phyloP scores from a whole-genome alignment of 208 protist species.

The Naegleria lovaniensis region DNA sequence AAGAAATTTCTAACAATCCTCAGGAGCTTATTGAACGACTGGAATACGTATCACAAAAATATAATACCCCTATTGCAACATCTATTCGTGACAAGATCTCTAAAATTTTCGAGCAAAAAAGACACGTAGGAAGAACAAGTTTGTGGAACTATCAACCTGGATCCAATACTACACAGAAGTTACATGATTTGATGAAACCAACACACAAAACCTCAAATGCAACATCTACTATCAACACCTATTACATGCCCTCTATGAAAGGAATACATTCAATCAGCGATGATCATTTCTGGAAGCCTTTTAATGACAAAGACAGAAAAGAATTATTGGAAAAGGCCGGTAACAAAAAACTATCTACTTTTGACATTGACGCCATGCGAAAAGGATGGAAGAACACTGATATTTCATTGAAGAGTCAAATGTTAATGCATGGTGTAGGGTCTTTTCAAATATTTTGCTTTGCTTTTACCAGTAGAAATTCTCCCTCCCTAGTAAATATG shows the following conservation, averaged over 20 bases:
- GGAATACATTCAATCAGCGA: background rate
- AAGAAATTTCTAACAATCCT: no score
- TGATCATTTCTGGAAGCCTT: background rate
- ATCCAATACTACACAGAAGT: background rate
- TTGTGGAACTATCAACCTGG: background rate
- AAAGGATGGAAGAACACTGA: background rate
- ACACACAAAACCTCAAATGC: background rate
- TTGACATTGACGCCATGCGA: background rate
- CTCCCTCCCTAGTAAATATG: background rate
- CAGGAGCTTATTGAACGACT: no score
- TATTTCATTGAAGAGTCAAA: background rate
- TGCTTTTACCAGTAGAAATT: background rate
- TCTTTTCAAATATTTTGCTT: background rate
- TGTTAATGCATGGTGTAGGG: background rate
- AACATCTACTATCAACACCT: background rate
- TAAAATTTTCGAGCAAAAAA: no score
- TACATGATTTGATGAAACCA: background rate
- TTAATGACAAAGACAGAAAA: background rate
- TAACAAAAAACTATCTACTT: background rate
- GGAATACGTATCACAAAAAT: no score
- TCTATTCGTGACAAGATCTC: no score
- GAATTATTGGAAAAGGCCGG: background rate
- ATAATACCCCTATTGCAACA: no score
- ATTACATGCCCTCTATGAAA: background rate
- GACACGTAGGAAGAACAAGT: background rate